A percentile compares a stretch with the other conserved stretches of the same genome.
These are phyloP conservation scores for Backusella circina DNA, from an alignment of 192 early-diverging fungal genomes.

Conservation along the genomic window DNA sequence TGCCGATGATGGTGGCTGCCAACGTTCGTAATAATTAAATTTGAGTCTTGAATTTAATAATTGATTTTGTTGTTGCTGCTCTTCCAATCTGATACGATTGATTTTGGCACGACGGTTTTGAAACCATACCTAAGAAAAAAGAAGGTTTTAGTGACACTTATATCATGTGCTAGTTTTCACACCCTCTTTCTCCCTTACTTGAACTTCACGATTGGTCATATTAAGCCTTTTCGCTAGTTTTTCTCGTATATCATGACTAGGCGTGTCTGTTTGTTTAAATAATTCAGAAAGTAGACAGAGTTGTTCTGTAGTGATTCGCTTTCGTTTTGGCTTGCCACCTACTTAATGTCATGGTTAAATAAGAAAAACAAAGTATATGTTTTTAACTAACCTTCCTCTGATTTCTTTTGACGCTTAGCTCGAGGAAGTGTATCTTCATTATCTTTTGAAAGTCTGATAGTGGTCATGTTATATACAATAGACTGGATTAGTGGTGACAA, in stretches of 20 bases:
- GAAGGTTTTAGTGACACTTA: conserved; percentile 2
- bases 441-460: not conserved
- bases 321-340: conserved; percentile 63
- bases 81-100: conserved; percentile 46
- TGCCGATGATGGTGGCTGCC: not conserved
- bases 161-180: conserved; percentile 12
- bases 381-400: not conserved
- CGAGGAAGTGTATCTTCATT: not conserved
- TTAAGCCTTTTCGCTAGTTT: conserved; percentile 65
- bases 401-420: conserved; percentile 10
- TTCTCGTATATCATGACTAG: conserved; percentile 72
- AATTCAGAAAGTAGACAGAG: conserved; percentile 61
- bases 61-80: conserved; percentile 10
- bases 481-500: not conserved
- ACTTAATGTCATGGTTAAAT: not conserved
- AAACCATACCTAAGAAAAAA: conserved; percentile 67
- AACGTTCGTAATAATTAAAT: conserved; percentile 7
- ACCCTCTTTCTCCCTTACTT: conserved; percentile 38
- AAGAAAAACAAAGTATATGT: not conserved
- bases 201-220: conserved; percentile 81
- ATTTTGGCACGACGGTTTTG: conserved; percentile 82
- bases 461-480: not conserved
- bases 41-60: not conserved
- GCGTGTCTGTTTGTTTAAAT: conserved; percentile 74
- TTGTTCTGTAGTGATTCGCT: conserved; percentile 73